Percentiles rank a stretch among this genome's conserved stretches.
These are phyloP conservation scores for Lathyrus aphaca DNA, from an alignment of 306 rosid species.

Conservation along the genomic window DNA sequence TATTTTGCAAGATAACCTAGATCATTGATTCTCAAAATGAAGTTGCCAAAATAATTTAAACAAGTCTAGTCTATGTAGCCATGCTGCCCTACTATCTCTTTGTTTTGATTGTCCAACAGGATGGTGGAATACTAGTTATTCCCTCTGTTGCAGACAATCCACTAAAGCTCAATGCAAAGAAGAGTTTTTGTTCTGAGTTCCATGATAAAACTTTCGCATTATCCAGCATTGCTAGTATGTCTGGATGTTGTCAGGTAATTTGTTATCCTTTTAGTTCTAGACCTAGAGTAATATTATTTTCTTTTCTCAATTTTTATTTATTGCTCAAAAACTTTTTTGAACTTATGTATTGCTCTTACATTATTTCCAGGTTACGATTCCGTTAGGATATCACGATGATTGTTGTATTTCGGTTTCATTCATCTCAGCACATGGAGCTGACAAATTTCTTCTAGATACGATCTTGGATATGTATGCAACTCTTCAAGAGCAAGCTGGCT, in stretches of 20 bases:
- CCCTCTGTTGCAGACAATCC: slow-evolving; percentile 59
- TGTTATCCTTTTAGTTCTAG: slow-evolving; percentile 32
- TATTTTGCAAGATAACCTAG: background rate
- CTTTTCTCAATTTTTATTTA: slow-evolving; percentile 25
- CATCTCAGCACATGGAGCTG: slow-evolving; percentile 68
- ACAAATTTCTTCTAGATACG: slow-evolving; percentile 87
- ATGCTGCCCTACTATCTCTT: slow-evolving; percentile 12
- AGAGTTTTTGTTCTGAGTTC: slow-evolving; percentile 49
- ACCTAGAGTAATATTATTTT: slow-evolving; percentile 20
- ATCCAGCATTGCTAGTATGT: slow-evolving; percentile 58
- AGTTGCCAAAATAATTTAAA: slow-evolving; percentile 27
- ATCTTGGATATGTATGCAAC: slow-evolving; percentile 70
- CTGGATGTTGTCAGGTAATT: slow-evolving; percentile 79
- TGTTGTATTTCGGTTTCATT: slow-evolving; percentile 74
- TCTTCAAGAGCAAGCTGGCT: slow-evolving; percentile 63
- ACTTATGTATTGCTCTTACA: slow-evolving; percentile 19
- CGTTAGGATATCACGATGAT: slow-evolving; percentile 65
- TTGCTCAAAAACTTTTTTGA: slow-evolving; percentile 33
- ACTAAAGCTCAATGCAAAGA: slow-evolving; percentile 48
- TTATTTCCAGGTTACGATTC: slow-evolving; percentile 69
- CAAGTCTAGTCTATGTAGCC: slow-evolving; percentile 9
- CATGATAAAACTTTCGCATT: slow-evolving; percentile 46
- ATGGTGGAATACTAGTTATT: slow-evolving; percentile 61
- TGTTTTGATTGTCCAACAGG: slow-evolving; percentile 45
- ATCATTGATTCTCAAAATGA: slow-evolving; percentile 27